phyloP scores from a whole-genome alignment of 371 early-diverging fungal genomes.

The Blastocladiella emersonii region DNA sequence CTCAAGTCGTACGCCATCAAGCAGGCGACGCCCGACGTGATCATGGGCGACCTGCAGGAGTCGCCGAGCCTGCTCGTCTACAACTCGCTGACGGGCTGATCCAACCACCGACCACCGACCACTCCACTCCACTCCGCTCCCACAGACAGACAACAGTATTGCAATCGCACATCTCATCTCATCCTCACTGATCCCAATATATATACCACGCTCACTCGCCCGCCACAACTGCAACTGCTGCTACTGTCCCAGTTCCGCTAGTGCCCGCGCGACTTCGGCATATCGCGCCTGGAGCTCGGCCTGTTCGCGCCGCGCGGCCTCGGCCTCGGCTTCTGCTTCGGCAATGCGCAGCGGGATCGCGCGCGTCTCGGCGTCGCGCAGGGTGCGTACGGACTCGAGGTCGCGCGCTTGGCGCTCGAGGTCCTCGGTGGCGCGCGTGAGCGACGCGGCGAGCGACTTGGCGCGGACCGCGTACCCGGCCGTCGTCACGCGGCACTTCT shows the following conservation, averaged over 20 bases:
- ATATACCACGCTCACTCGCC: too few species aligned
- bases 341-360: slow-evolving; percentile 54
- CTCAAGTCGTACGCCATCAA: too few species aligned
- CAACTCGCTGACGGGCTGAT: too few species aligned
- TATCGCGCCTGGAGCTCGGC: slow-evolving; percentile 57
- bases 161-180: too few species aligned
- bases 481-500: slow-evolving; percentile 54
- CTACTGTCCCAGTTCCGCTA: too few species aligned
- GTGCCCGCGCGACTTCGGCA: slow-evolving; percentile 26
- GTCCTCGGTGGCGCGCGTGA: slow-evolving; percentile 43
- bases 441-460: slow-evolving; percentile 38
- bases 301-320: slow-evolving; percentile 43
- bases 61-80: not conserved
- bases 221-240: too few species aligned
- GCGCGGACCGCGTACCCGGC: slow-evolving; percentile 64
- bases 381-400: slow-evolving; percentile 42
- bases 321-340: slow-evolving; percentile 46
- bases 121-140: too few species aligned
- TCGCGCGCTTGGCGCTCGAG: slow-evolving; percentile 47
- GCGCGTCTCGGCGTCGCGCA: slow-evolving; percentile 34
- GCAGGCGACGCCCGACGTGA: not conserved
- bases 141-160: too few species aligned
- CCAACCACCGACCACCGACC: too few species aligned
- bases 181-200: too few species aligned
- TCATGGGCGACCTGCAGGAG: not conserved